phyloP scores from a whole-genome alignment of 805 yeast species.

The Yamadazyma ubonensis region DNA sequence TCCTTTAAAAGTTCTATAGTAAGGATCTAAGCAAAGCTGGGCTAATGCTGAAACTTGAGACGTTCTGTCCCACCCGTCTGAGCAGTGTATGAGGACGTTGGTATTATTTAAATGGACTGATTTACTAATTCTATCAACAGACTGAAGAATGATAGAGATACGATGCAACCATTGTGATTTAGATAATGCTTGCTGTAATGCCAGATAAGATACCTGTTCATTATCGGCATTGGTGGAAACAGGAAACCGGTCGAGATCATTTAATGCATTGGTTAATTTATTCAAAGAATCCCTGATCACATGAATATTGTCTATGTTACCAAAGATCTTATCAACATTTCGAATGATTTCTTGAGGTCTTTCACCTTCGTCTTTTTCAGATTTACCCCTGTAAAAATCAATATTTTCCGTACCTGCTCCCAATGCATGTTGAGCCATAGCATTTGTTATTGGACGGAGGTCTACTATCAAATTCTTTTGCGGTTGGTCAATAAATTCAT shows the following conservation, averaged over 20 bases:
- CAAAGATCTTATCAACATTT: conserved; percentile 62
- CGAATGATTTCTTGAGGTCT: conserved; percentile 7
- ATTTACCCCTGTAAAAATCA: conserved; percentile 68
- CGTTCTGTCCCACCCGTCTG: conserved; percentile 99
- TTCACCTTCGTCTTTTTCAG: conserved; percentile 10
- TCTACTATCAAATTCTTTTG: conserved; percentile 73
- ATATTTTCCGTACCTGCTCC: conserved; percentile 98
- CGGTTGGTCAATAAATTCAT: conserved; percentile 32
- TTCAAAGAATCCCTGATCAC: conserved; percentile 85
- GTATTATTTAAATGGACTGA: conserved; percentile 81
- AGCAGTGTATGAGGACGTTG: conserved; percentile 86
- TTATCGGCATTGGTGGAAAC: conserved; percentile 15
- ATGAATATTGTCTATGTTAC: conserved; percentile 94
- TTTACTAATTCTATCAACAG: conserved; percentile 75
- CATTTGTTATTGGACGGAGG: conserved; percentile 90
- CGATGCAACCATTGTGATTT: conserved; percentile 81
- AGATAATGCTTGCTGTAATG: conserved; percentile 50
- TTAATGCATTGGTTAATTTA: conserved; percentile 59
- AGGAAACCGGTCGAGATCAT: conserved; percentile 65
- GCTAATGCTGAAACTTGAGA: conserved; percentile 83
- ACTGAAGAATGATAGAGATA: conserved; percentile 62
- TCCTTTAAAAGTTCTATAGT: conserved; percentile 83
- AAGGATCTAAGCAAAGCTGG: conserved; percentile 88
- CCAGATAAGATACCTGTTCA: conserved; percentile 20
- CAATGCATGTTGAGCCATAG: conserved; percentile 92